A percentile compares a stretch with the other conserved stretches of the same genome.
Conservation (phyloP, 2,329 filamentous ascomycete species). For the Scleromitrula shiraiana region DNA sequence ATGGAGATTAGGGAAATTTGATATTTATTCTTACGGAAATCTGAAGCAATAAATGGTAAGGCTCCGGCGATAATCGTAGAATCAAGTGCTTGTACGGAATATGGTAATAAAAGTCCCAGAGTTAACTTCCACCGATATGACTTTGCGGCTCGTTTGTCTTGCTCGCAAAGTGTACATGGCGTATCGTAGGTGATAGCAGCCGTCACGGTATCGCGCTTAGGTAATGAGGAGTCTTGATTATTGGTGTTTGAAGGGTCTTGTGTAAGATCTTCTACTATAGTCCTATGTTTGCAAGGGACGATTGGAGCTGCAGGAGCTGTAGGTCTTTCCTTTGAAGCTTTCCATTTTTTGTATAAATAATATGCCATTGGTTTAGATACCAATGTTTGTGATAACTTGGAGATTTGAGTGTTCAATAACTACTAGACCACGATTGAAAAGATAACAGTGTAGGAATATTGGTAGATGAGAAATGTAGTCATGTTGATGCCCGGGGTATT, state of each 20-base stretch:
- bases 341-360: constrained; percentile 6
- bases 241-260: not conserved
- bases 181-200: not conserved
- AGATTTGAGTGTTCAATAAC: not conserved
- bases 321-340: not conserved
- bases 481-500: not conserved
- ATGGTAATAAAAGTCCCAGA: constrained; percentile 50
- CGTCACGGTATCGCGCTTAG: not conserved
- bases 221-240: not conserved
- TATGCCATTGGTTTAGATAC: not conserved
- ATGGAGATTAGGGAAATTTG: not conserved
- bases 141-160: constrained; percentile 30
- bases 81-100: constrained; percentile 54
- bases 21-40: constrained; percentile 44
- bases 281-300: constrained; percentile 3
- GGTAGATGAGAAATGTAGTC: not conserved
- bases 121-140: constrained; percentile 52
- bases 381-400: not conserved
- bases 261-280: not conserved
- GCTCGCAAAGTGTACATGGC: constrained; percentile 16
- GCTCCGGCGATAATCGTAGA: constrained; percentile 56
- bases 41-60: constrained; percentile 52
- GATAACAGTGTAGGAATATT: not conserved
- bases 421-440: not conserved
- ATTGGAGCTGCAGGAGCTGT: not conserved